A percentile compares a stretch with the other conserved stretches of the same genome.
Evolutionary conservation across 768 basidiomycete genomes (phyloP).

Genomic region (Mycena amicta): DNA sequence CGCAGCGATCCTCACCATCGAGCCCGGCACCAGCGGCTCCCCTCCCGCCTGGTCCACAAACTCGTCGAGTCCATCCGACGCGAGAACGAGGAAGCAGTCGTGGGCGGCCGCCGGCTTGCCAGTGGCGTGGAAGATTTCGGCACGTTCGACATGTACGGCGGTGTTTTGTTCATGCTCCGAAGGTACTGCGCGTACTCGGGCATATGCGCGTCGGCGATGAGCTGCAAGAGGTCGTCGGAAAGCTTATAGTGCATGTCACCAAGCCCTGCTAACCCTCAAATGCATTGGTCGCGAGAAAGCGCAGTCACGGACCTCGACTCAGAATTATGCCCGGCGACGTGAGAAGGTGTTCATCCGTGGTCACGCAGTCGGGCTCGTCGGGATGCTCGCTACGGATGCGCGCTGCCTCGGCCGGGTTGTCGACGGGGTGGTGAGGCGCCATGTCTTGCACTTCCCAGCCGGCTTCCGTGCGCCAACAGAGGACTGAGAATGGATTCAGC

Average conservation of each 20-base stretch:
- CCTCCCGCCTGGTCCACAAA: not conserved
- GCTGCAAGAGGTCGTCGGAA: not conserved
- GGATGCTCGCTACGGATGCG: not conserved
- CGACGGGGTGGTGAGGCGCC: not conserved
- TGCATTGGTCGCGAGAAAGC: not conserved
- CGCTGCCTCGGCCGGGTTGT: not conserved
- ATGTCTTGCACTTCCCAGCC: not conserved
- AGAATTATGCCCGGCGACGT: not conserved
- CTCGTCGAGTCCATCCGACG: not conserved
- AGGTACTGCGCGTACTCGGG: not conserved
- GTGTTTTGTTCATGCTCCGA: not conserved
- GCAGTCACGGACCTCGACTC: not conserved
- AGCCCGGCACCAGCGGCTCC: not conserved
- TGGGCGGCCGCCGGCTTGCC: not conserved
- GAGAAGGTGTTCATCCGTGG: not conserved
- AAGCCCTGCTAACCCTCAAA: not conserved
- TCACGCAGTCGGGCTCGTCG: not conserved
- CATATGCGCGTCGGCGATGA: not conserved
- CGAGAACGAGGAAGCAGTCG: not conserved
- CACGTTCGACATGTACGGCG: not conserved
- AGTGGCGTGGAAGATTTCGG: not conserved
- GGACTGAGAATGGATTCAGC: not conserved
- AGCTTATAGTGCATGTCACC: not conserved
- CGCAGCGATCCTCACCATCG: not conserved
- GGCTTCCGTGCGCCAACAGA: not conserved